Evolutionary conservation across 352 stramenopile genomes (phyloP).

Genomic region (Pythium vanterpoolii): DNA sequence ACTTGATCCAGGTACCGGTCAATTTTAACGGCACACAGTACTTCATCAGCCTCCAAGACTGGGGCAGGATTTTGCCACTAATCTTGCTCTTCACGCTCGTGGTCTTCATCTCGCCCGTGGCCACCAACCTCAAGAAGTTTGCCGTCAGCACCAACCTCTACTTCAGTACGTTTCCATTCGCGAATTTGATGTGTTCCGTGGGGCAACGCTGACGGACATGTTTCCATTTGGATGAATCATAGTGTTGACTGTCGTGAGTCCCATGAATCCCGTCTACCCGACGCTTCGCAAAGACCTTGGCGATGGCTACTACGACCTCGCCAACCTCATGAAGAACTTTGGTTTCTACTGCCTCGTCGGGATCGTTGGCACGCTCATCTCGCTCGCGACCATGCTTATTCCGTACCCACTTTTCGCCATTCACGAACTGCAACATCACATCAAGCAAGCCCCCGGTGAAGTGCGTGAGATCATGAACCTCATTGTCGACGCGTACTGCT

Average conservation of each 20-base stretch:
- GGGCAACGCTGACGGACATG: not conserved
- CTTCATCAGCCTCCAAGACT: constrained; percentile 64
- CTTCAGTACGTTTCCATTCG: constrained; percentile 41
- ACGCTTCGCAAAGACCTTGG: constrained; percentile 46
- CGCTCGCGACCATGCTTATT: constrained; percentile 51
- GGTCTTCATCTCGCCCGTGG: constrained; percentile 56
- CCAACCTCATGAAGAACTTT: constrained; percentile 62
- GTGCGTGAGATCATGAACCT: constrained; percentile 76
- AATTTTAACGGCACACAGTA: constrained; percentile 56
- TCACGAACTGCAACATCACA: constrained; percentile 40
- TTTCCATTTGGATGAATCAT: not conserved
- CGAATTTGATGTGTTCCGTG: constrained; percentile 1
- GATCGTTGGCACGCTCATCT: constrained; percentile 56
- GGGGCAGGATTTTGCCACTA: constrained; percentile 47
- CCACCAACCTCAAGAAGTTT: constrained; percentile 75
- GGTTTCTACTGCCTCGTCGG: constrained; percentile 66
- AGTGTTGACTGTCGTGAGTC: constrained; percentile 62
- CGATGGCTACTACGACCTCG: constrained; percentile 40
- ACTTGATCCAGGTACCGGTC: constrained; percentile 40
- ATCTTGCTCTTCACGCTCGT: constrained; percentile 66
- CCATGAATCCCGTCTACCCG: constrained; percentile 59
- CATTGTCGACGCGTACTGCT: constrained; percentile 80
- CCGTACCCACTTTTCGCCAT: constrained; percentile 73
- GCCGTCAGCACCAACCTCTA: constrained; percentile 73
- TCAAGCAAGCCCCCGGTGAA: constrained; percentile 46